phyloP scores from a whole-genome alignment of 768 basidiomycete species.

The Leccinum disarticulatum region DNA sequence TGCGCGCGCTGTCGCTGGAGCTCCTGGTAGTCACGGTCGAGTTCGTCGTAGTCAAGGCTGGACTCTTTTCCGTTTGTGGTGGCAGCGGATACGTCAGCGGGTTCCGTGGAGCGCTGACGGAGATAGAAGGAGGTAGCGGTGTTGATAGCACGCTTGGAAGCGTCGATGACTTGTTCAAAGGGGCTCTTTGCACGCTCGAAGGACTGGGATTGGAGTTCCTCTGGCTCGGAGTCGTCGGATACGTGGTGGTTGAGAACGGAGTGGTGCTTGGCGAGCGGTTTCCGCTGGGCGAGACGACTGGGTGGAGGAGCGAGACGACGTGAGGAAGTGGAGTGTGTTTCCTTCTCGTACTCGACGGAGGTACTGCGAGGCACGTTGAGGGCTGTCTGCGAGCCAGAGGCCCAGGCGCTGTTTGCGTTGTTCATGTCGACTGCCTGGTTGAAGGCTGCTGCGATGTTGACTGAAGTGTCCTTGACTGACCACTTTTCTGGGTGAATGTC shows the following conservation, averaged over 20 bases:
- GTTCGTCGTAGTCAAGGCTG: constrained; percentile 78
- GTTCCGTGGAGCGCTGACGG: constrained; percentile 60
- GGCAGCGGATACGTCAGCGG: constrained; percentile 41
- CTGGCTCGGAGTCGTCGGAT: constrained; percentile 72
- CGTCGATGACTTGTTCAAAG: constrained; percentile 57
- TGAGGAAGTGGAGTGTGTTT: constrained; percentile 50
- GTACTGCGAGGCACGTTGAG: constrained; percentile 64
- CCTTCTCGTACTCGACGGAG: constrained; percentile 77
- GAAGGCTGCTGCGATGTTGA: constrained; percentile 84
- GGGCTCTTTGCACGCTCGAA: constrained; percentile 64
- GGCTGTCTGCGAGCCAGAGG: constrained; percentile 52
- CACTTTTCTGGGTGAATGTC: constrained; percentile 64
- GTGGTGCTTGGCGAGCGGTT: constrained; percentile 53
- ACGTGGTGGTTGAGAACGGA: constrained; percentile 50
- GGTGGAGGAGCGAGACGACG: constrained; percentile 69
- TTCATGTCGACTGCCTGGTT: constrained; percentile 59
- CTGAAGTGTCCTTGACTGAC: constrained; percentile 79
- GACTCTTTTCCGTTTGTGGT: constrained; percentile 40
- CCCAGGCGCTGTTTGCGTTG: constrained; percentile 67
- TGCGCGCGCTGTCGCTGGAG: constrained; percentile 27
- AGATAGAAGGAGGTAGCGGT: constrained; percentile 63
- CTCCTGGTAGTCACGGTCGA: constrained; percentile 64
- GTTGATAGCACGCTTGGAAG: constrained; percentile 50
- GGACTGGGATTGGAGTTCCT: constrained; percentile 38
- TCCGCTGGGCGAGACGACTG: constrained; percentile 38